phyloP scores from a whole-genome alignment of 1,139 yeast genomes.

The Scheffersomyces segobiensis region DNA sequence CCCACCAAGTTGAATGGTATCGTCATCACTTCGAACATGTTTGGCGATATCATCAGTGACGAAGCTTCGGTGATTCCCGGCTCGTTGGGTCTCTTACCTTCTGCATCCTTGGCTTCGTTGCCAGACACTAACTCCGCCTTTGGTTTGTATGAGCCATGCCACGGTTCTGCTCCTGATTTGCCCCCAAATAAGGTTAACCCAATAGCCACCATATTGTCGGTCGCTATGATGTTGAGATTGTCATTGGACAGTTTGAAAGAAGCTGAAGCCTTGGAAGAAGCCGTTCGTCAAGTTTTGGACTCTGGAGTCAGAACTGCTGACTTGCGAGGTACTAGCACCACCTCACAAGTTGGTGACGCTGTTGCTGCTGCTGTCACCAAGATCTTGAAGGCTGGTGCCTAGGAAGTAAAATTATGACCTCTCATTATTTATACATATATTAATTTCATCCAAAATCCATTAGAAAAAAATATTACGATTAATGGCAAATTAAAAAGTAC shows the following conservation, averaged over 20 bases:
- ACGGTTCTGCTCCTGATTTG: conserved; percentile 97
- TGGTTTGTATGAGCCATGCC: conserved; percentile 97
- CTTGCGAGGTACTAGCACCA: conserved; percentile 75
- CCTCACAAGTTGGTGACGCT: conserved; percentile 93
- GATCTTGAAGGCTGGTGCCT: conserved; percentile 37
- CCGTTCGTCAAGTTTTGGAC: conserved; percentile 82
- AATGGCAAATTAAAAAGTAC: neutral
- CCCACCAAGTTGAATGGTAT: conserved; percentile 92
- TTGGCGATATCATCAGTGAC: conserved; percentile 96
- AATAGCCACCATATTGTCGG: conserved; percentile 89
- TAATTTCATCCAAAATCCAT: neutral
- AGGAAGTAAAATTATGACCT: neutral
- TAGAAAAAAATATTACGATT: neutral
- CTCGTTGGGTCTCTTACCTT: conserved; percentile 90
- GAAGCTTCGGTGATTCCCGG: conserved; percentile 99
- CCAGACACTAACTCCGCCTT: conserved; percentile 94
- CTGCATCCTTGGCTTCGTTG: conserved; percentile 92
- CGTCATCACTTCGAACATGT: conserved; percentile 91
- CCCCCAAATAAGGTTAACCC: conserved; percentile 89
- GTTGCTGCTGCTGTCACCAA: conserved; percentile 70
- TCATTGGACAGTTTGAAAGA: conserved; percentile 80
- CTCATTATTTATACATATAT: neutral
- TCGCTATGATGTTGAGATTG: conserved; percentile 94
- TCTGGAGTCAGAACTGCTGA: conserved; percentile 88
- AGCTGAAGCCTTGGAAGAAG: conserved; percentile 86